Conservation (phyloP, 495 filamentous ascomycete genomes). For the Aspergillus bertholletiae region DNA sequence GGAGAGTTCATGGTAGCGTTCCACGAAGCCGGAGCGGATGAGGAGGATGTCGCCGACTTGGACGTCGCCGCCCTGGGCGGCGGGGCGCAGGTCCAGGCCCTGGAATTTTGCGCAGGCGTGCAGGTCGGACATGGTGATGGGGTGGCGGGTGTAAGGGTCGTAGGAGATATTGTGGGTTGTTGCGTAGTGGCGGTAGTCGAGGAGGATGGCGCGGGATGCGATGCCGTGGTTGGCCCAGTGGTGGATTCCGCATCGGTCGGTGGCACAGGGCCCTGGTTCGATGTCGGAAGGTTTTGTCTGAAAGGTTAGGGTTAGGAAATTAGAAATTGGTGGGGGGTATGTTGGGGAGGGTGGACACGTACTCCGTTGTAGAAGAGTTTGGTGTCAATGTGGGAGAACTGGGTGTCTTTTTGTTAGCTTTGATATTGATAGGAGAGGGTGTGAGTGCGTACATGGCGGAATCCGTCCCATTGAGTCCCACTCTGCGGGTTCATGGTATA, state of each 20-base stretch:
- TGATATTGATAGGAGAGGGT: background rate
- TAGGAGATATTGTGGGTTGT: conserved; percentile 39
- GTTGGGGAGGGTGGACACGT: background rate
- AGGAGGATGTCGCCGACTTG: conserved; percentile 64
- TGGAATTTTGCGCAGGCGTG: conserved; percentile 53
- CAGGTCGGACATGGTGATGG: conserved; percentile 57
- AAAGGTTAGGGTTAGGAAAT: background rate
- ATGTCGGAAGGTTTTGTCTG: conserved; percentile 45
- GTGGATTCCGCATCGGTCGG: conserved; percentile 47
- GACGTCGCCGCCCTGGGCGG: conserved; percentile 56
- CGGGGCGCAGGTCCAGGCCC: conserved; percentile 38
- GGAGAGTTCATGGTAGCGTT: conserved; percentile 45
- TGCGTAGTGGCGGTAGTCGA: conserved; percentile 47
- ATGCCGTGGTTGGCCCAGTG: conserved; percentile 44
- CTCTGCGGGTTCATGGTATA: conserved; percentile 69
- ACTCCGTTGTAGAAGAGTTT: conserved; percentile 52
- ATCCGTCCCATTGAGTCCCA: conserved; percentile 73
- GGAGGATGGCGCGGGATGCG: conserved; percentile 46
- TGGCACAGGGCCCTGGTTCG: conserved; percentile 34
- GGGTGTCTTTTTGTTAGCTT: conserved; percentile 14
- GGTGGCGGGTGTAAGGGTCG: conserved; percentile 55
- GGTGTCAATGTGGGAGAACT: conserved; percentile 41
- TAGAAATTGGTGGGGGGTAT: conserved; percentile 4
- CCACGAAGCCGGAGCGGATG: conserved; percentile 62
- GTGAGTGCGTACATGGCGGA: conserved; percentile 55